phyloP scores from a whole-genome alignment of 352 stramenopile genomes.

The Globisporangium nagaii region DNA sequence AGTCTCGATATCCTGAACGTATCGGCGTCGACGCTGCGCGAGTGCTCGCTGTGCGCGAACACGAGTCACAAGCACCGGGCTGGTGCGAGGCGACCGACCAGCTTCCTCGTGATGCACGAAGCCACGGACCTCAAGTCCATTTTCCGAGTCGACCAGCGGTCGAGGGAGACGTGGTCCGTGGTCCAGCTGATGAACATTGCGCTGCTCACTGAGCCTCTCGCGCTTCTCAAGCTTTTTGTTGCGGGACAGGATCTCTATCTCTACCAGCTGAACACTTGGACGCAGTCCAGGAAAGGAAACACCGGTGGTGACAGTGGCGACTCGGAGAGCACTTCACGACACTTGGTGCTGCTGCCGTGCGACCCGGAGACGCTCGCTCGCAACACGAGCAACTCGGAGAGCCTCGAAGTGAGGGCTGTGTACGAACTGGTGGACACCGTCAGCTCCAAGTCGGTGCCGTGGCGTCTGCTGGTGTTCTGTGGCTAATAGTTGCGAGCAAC shows the following conservation, averaged over 20 bases:
- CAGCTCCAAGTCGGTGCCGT: background rate
- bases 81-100: background rate
- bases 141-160: slow-evolving; percentile 4
- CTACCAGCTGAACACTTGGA: slow-evolving; percentile 6
- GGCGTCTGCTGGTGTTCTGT: background rate
- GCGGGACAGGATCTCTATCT: slow-evolving; percentile 13
- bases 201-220: slow-evolving; percentile 19
- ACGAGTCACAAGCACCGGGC: background rate
- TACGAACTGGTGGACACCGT: slow-evolving; percentile 1
- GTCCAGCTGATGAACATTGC: slow-evolving; percentile 25
- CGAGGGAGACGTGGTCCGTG: slow-evolving; percentile 13
- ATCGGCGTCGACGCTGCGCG: background rate
- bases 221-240: slow-evolving; percentile 13
- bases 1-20: no score
- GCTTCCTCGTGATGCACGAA: background rate
- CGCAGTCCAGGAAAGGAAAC: background rate
- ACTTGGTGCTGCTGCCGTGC: background rate
- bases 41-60: background rate
- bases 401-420: background rate
- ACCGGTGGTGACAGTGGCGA: background rate
- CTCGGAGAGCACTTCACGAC: background rate
- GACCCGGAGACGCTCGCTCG: background rate
- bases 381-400: background rate
- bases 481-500: background rate
- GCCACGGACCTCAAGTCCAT: background rate